Conservation (phyloP, 176 grass and related monocot genomes). For the Carex myosuroides region DNA sequence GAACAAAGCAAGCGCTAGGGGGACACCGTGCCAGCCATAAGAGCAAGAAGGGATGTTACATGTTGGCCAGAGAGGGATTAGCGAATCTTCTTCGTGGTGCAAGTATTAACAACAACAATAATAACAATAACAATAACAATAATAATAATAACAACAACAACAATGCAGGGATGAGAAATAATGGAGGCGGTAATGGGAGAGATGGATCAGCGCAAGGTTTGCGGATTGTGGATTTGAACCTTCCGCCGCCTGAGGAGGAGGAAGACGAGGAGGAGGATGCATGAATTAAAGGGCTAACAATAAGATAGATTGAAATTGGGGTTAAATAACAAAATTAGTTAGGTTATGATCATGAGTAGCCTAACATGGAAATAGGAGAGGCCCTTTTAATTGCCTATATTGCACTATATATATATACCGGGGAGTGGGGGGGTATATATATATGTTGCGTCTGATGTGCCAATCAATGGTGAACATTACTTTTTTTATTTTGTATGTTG, state of each 20-base stretch:
- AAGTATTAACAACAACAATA: neutral
- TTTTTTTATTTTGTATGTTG: neutral
- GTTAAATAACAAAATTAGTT: conserved; percentile 4
- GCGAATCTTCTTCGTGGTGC: neutral
- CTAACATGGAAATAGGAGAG: neutral
- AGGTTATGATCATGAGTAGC: neutral
- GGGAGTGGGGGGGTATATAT: neutral
- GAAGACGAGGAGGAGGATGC: neutral
- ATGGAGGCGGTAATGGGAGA: neutral
- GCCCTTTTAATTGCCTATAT: neutral
- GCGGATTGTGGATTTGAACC: conserved; percentile 36
- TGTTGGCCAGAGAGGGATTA: conserved; percentile 25
- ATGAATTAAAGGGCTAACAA: neutral
- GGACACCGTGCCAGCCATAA: conserved; percentile 80
- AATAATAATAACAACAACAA: neutral
- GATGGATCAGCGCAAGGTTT: neutral
- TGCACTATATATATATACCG: neutral
- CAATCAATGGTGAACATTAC: neutral
- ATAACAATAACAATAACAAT: neutral
- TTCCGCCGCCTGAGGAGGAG: conserved; percentile 18
- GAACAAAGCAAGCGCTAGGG: conserved; percentile 49
- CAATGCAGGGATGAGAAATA: neutral
- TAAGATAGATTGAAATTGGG: neutral
- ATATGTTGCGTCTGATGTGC: neutral
- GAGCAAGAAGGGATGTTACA: conserved; percentile 39